These are phyloP conservation scores for Amoebophrya sp. DNA, from an alignment of 169 alveolate genomes.

Conservation along the genomic window DNA sequence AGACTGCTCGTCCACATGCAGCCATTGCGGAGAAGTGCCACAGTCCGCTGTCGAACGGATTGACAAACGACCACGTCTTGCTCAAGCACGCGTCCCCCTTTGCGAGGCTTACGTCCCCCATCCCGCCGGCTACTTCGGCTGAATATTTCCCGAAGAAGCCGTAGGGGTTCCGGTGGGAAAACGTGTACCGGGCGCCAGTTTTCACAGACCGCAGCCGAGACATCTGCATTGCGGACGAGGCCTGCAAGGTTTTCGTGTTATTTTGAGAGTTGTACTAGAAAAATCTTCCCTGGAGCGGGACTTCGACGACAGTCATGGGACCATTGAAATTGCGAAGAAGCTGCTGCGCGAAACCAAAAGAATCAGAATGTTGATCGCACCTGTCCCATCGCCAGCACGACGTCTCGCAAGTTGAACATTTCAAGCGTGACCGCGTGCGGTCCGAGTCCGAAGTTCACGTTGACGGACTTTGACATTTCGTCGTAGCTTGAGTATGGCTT, in stretches of 20 bases:
- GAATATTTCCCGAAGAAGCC: not conserved
- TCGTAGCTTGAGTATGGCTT: not conserved
- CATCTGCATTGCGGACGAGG: not conserved
- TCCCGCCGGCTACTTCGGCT: not conserved
- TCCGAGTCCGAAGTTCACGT: not conserved
- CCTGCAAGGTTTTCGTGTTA: not conserved
- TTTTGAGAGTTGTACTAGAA: too few species aligned
- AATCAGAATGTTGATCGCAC: too few species aligned
- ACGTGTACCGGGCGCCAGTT: not conserved
- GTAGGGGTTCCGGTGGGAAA: not conserved
- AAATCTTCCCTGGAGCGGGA: too few species aligned
- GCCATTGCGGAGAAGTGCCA: not conserved
- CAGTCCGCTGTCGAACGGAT: too few species aligned
- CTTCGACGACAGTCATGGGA: too few species aligned
- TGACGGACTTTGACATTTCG: not conserved
- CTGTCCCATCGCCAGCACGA: slow-evolving; percentile 1
- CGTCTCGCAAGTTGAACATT: not conserved
- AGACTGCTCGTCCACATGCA: not conserved
- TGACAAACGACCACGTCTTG: not conserved
- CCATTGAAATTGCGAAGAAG: too few species aligned
- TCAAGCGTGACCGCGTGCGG: not conserved
- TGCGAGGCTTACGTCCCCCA: not conserved
- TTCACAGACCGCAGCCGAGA: not conserved
- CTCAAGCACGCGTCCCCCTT: not conserved
- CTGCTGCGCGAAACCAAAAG: too few species aligned